Percentiles rank a stretch among this genome's conserved stretches.
These are phyloP conservation scores for Orobanche coerulescens DNA, from an alignment of 257 asterid genomes.

Conservation along the genomic window DNA sequence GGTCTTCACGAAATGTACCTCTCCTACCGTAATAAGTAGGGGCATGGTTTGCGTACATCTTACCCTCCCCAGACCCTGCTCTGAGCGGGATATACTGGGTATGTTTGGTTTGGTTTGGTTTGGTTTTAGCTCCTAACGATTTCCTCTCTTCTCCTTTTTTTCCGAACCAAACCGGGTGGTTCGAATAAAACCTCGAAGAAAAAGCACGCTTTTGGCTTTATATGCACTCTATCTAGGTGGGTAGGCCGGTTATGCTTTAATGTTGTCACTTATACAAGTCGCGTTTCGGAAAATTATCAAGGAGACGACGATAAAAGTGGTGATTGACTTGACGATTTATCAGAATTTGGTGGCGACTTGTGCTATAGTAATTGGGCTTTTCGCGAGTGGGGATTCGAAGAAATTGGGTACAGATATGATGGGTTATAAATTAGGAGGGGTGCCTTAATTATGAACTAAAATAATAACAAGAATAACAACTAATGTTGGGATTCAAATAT, in stretches of 20 bases:
- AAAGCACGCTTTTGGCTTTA: slow-evolving; percentile 33
- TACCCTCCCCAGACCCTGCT: too few relatives aligned
- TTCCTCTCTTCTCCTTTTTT: slow-evolving; percentile 47
- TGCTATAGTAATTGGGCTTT: slow-evolving; percentile 34
- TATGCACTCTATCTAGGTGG: slow-evolving; percentile 40
- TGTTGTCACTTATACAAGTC: slow-evolving; percentile 43
- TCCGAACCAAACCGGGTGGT: slow-evolving; percentile 33
- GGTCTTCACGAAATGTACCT: too few relatives aligned
- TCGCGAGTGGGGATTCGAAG: slow-evolving; percentile 62
- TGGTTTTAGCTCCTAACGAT: slow-evolving; percentile 47
- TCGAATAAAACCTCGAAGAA: slow-evolving; percentile 20
- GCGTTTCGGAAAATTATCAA: slow-evolving; percentile 39
- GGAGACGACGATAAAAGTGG: slow-evolving; percentile 29
- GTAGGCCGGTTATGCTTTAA: slow-evolving; percentile 42
- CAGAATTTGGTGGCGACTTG: slow-evolving; percentile 29
- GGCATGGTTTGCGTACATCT: too few relatives aligned
- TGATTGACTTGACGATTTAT: slow-evolving; percentile 36
- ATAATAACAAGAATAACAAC: too few relatives aligned
- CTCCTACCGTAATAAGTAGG: too few relatives aligned
- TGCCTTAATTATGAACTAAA: slow-evolving; percentile 45
- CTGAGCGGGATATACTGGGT: too few relatives aligned
- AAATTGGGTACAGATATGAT: slow-evolving; percentile 42
- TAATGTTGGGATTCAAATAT: too few relatives aligned
- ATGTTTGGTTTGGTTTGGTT: too few relatives aligned
- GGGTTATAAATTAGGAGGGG: slow-evolving; percentile 34